phyloP scores from a whole-genome alignment of 75 land plant genomes.

The Cunninghamia lanceolata region DNA sequence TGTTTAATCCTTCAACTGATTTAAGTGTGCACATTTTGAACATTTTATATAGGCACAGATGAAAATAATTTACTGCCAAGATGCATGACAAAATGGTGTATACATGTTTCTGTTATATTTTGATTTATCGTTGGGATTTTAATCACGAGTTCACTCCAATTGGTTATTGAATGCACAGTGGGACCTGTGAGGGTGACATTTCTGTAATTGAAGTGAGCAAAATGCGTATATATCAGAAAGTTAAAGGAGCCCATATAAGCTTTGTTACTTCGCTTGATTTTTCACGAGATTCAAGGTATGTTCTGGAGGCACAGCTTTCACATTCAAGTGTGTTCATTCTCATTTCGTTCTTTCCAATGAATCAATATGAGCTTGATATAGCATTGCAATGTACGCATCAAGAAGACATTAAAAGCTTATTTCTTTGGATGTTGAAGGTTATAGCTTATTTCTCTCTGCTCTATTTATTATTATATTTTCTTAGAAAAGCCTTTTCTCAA shows the following conservation, averaged over 20 bases:
- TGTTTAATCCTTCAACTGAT: neutral
- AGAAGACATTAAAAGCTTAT: neutral
- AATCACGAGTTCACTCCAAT: neutral
- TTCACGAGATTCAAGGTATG: constrained; percentile 71
- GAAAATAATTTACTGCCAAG: neutral
- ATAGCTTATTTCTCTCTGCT: neutral
- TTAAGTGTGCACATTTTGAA: neutral
- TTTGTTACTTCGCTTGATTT: constrained; percentile 69
- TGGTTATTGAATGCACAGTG: constrained; percentile 41
- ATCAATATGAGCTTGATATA: neutral
- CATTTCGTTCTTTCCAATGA: neutral
- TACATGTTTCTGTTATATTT: neutral
- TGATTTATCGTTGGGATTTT: neutral
- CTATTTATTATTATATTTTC: neutral
- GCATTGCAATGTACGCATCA: neutral
- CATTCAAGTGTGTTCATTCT: neutral
- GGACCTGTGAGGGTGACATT: constrained; percentile 72
- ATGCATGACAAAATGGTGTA: neutral
- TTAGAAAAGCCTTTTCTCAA: neutral
- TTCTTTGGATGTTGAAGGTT: neutral
- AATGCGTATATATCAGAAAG: constrained; percentile 37
- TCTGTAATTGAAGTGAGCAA: constrained; percentile 42
- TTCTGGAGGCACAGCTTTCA: neutral
- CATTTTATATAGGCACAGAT: neutral
- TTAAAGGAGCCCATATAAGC: constrained; percentile 70